Base-by-base conservation (phyloP, 306 rosid species). In the Prunus mira region DNA sequence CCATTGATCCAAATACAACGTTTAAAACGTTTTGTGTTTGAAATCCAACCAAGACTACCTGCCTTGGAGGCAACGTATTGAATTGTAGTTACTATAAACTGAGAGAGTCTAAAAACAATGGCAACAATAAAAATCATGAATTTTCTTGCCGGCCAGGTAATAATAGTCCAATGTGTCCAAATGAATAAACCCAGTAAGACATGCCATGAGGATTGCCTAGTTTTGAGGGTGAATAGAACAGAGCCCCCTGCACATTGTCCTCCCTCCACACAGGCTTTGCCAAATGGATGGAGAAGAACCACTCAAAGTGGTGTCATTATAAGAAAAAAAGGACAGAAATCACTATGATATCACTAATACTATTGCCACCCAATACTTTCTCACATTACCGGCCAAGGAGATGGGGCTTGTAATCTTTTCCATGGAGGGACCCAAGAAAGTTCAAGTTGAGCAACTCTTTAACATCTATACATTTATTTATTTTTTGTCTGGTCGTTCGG, bases 381-480 rank as follows among this genome's bases (percentile, higher is more conserved):
- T 68, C 14, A 68, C 41, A 47, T 24, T 47, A 45, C 61, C 73
- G 28, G 22, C 73, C 61, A 49, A 50, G 58, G 15, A 49, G 22
- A 50, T 19, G 74, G 56, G 45, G 28, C 2, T 50, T 72, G 10
- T 5, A 43, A 72, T 58, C 27, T 43, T 71, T 22, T 22, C 43
- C 38, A 3, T 30, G 76, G 77, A 78, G 47, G 76, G 77, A 78
- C 76, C 81, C 71, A 62, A 54, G 20, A 69, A 52, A 19, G 64
- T 61, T n/a, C 56, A 68, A 55, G 66, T 28, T 24, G 67, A 17
- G 49, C 32, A 20, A 56, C 47, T 45, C 30, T 1, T 6, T 65
- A 18, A 34, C 32, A 65, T 5, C 47, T 19, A 65, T 9, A 11
- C 20, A 41, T 1, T 5, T 41, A 5, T 4, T 18, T 77, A 28